Evolutionary conservation across 2,329 filamentous ascomycete genomes (phyloP).

Genomic region (Penicillium decumbens): DNA sequence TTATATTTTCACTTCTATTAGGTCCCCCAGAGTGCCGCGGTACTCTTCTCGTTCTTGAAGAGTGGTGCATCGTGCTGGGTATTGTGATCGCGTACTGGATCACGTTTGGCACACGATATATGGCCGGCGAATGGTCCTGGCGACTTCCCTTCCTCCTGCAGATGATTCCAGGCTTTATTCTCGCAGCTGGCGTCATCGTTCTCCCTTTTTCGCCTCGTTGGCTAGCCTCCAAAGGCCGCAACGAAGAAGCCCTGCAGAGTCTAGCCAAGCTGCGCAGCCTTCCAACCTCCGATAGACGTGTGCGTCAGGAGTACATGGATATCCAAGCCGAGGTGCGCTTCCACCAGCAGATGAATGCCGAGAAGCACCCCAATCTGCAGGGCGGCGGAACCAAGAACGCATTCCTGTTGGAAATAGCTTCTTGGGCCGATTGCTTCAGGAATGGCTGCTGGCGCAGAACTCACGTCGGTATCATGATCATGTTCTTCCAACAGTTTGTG

Average conservation of each 20-base stretch:
- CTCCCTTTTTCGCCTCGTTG: constrained; percentile 56
- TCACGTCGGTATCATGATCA: constrained; percentile 49
- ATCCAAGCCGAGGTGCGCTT: constrained; percentile 53
- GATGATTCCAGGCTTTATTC: constrained; percentile 40
- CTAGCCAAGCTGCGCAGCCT: constrained; percentile 49
- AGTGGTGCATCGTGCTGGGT: constrained; percentile 41
- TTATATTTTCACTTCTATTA: constrained; percentile 1
- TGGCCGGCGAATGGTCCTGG: constrained; percentile 46
- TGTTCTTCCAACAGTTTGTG: constrained; percentile 57
- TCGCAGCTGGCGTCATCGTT: constrained; percentile 38
- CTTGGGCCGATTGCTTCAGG: constrained; percentile 50
- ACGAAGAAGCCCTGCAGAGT: constrained; percentile 48
- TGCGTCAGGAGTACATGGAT: constrained; percentile 50
- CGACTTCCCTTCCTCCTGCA: constrained; percentile 48
- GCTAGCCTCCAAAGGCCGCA: constrained; percentile 46
- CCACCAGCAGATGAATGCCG: constrained; percentile 44
- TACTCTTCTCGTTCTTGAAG: constrained; percentile 42
- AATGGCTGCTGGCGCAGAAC: constrained; percentile 49
- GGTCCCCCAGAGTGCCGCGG: constrained; percentile 47
- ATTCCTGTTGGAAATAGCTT: constrained; percentile 47
- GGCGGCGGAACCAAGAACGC: constrained; percentile 31
- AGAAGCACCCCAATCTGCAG: constrained; percentile 39
- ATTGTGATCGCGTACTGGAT: constrained; percentile 44
- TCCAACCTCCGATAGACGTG: constrained; percentile 46
- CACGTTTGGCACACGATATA: constrained; percentile 43